These are phyloP conservation scores for Picochlorum sp. DNA, from an alignment of 139 green algal species.

Conservation along the genomic window DNA sequence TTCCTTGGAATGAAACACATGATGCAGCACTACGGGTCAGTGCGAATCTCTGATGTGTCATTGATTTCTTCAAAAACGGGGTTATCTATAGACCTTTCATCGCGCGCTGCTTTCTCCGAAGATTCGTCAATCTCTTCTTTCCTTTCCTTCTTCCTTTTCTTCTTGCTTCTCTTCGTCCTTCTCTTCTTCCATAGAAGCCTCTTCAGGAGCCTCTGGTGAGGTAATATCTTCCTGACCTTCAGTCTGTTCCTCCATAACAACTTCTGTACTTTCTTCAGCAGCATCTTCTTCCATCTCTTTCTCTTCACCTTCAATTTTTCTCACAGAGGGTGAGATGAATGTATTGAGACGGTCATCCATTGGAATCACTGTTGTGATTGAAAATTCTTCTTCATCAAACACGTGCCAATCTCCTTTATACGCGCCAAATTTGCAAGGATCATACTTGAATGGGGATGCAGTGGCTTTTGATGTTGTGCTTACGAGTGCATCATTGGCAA, in stretches of 20 bases:
- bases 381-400: conserved; percentile 13
- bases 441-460: conserved; percentile 1
- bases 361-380: background rate
- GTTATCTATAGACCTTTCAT: too few relatives aligned
- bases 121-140: background rate
- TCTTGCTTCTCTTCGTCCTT: background rate
- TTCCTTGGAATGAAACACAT: too few relatives aligned
- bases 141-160: background rate
- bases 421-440: background rate
- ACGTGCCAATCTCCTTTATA: conserved; percentile 4
- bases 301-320: conserved; percentile 1
- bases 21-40: too few relatives aligned
- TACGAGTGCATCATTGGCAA: conserved; percentile 10
- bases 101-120: too few relatives aligned
- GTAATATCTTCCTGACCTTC: background rate
- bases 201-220: background rate
- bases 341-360: conserved; percentile 5
- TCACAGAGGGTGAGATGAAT: background rate
- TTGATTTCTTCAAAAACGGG: too few relatives aligned
- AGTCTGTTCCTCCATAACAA: background rate
- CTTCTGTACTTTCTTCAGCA: background rate
- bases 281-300: background rate
- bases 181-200: background rate
- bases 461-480: background rate
- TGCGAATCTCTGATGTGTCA: too few relatives aligned